phyloP scores from a whole-genome alignment of 768 basidiomycete species.

The Ramaria sp. region DNA sequence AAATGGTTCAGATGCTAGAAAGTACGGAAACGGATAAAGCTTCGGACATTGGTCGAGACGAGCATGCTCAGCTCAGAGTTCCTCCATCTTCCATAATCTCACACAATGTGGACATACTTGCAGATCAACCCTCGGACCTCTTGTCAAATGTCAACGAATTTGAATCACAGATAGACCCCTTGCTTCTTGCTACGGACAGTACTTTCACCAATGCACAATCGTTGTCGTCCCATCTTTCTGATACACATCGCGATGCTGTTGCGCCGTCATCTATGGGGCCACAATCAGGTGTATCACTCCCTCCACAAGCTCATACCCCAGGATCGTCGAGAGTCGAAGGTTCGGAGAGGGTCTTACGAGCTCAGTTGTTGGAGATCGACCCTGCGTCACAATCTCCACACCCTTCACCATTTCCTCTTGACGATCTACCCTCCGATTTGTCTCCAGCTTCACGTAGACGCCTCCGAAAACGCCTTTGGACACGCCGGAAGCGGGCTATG shows the following conservation, averaged over 20 bases:
- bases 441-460: constrained; percentile 1
- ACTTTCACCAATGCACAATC: background rate
- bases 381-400: background rate
- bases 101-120: too few species aligned
- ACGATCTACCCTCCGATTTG: background rate
- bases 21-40: background rate
- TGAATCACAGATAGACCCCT: background rate
- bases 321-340: background rate
- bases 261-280: background rate
- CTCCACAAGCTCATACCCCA: background rate
- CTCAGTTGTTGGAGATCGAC: too few species aligned
- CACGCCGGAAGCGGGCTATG: background rate
- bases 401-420: background rate
- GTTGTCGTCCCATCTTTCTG: background rate
- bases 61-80: background rate
- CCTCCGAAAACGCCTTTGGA: constrained; percentile 8
- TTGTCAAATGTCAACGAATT: background rate
- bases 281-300: background rate
- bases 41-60: too few species aligned
- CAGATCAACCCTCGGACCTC: background rate
- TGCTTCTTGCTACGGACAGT: background rate
- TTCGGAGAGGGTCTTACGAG: too few species aligned
- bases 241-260: background rate
- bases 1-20: background rate
- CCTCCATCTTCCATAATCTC: background rate